Evolutionary conservation across 2,329 filamentous ascomycete genomes (phyloP).

Genomic region (Pestalotiopsis sp.): DNA sequence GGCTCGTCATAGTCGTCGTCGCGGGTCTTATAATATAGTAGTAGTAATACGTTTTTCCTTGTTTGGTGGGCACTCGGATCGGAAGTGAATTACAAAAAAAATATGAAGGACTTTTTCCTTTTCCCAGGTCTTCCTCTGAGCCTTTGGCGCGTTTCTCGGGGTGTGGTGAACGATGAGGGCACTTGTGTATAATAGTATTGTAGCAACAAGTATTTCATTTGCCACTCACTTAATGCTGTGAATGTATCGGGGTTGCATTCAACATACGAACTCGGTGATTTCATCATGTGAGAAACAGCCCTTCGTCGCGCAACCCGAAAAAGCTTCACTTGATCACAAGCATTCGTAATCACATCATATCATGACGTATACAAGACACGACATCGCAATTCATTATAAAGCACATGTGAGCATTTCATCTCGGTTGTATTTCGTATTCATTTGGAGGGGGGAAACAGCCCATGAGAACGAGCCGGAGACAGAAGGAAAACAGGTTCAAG

Average conservation of each 20-base stretch:
- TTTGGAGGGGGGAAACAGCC: neutral
- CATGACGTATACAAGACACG: too few species aligned
- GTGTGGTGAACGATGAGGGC: neutral
- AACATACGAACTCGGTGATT: too few species aligned
- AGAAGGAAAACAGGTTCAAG: neutral
- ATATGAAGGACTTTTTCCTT: neutral
- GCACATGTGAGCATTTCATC: neutral
- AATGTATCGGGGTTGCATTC: too few species aligned
- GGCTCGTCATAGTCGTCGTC: constrained; percentile 26
- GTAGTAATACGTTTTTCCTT: neutral
- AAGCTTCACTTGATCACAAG: too few species aligned
- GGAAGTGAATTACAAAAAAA: neutral
- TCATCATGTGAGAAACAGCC: too few species aligned
- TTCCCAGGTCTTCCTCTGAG: neutral
- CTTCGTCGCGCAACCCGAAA: too few species aligned
- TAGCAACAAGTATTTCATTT: neutral
- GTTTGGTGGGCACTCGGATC: neutral
- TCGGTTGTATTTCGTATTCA: neutral
- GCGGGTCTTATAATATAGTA: neutral
- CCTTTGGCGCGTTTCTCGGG: neutral
- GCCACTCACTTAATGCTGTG: neutral
- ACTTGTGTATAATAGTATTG: neutral
- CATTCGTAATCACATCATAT: too few species aligned
- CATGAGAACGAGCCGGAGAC: neutral
- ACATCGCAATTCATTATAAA: neutral